Evolutionary conservation across 2,329 filamentous ascomycete genomes (phyloP).

Genomic region (Cladosporium sp.): DNA sequence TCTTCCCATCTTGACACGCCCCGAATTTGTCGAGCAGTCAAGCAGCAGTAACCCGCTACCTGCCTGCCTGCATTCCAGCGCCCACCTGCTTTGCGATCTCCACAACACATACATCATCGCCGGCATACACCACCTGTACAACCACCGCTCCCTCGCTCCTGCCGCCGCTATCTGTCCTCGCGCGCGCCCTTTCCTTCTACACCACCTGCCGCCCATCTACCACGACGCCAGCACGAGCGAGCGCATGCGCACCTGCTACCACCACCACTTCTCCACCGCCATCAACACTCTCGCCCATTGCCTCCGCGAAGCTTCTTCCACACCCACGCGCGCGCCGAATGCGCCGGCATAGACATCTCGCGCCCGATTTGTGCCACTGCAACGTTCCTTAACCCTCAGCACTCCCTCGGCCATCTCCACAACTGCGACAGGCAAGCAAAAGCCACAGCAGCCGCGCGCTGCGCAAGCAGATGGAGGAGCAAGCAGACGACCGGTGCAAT

Average conservation of each 20-base stretch:
- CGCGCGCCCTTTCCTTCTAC: background rate
- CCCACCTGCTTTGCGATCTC: constrained; percentile 11
- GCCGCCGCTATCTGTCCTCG: background rate
- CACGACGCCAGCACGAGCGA: background rate
- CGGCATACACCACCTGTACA: background rate
- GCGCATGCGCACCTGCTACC: background rate
- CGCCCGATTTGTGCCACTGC: constrained; percentile 8
- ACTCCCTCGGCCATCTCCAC: background rate
- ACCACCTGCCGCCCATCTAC: background rate
- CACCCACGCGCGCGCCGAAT: constrained; percentile 16
- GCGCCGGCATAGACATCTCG: constrained; percentile 16
- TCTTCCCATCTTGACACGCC: background rate
- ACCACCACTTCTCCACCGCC: background rate
- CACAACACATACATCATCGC: constrained; percentile 9
- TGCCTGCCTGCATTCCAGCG: constrained; percentile 13
- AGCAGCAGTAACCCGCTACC: background rate
- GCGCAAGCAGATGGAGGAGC: constrained; percentile 32
- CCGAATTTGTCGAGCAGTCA: background rate
- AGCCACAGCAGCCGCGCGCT: constrained; percentile 10
- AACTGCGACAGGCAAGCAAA: constrained; percentile 13
- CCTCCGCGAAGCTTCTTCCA: background rate
- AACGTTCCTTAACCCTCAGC: constrained; percentile 18
- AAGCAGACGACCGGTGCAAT: constrained; percentile 29
- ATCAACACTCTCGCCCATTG: background rate
- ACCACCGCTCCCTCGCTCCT: background rate